phyloP scores from a whole-genome alignment of 768 basidiomycete genomes.

The Lactarius sp. region DNA sequence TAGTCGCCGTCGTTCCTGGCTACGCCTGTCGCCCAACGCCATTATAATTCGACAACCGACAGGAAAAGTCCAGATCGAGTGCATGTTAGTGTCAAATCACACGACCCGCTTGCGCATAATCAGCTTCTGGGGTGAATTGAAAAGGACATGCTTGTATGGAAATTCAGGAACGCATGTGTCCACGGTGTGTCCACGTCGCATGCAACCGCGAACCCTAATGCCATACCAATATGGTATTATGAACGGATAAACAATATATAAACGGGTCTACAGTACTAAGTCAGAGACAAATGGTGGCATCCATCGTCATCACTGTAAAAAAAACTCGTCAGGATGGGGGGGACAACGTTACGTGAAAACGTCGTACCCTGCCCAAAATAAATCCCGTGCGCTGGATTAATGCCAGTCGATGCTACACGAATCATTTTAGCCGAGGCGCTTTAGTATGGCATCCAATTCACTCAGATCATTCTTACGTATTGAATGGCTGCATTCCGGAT shows the following conservation, averaged over 20 bases:
- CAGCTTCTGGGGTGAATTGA: no score
- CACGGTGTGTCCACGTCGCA: no score
- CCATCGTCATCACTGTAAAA: conserved; percentile 19
- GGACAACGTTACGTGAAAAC: not conserved
- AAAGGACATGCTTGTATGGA: no score
- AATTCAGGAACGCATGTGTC: no score
- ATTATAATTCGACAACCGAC: no score
- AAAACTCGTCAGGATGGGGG: not conserved
- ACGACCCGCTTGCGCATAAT: no score
- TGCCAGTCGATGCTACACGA: conserved; percentile 41
- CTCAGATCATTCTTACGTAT: conserved; percentile 36
- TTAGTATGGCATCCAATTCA: not conserved
- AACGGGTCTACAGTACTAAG: no score
- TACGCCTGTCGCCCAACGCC: not conserved
- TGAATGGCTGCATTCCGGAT: conserved; percentile 44
- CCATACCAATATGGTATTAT: no score
- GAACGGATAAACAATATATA: no score
- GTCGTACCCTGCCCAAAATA: conserved; percentile 44
- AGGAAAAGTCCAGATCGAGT: not conserved
- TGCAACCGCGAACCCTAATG: no score
- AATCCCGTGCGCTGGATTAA: conserved; percentile 42
- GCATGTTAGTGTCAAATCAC: no score
- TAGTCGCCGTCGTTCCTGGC: not conserved
- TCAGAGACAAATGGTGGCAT: conserved; percentile 22
- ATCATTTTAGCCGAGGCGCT: not conserved